Evolutionary conservation across 1,284 basidiomycete genomes (phyloP).

Genomic region (Xerocomus cyaneibrunnescens): DNA sequence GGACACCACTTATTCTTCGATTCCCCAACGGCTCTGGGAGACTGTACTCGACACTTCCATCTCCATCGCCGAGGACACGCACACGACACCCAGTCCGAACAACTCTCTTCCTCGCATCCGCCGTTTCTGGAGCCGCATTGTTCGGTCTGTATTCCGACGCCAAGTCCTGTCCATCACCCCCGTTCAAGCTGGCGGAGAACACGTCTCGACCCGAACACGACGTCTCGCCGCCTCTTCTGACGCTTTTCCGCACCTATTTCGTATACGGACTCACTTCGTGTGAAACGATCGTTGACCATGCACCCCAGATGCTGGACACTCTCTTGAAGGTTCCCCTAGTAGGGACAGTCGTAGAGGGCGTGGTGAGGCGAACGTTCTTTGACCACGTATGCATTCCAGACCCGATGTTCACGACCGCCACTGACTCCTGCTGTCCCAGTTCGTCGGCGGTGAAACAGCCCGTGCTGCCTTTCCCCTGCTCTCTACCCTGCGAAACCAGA

Average conservation of each 20-base stretch:
- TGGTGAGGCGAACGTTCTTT: conserved; percentile 86
- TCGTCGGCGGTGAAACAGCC: conserved; percentile 86
- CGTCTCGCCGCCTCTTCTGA: conserved; percentile 16
- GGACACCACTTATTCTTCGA: conserved; percentile 3
- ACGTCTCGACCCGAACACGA: conserved; percentile 2
- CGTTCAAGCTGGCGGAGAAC: conserved; percentile 17
- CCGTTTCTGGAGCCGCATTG: conserved; percentile 19
- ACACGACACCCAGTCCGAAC: conserved; percentile 9
- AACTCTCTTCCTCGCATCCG: conserved; percentile 18
- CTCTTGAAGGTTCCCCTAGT: conserved; percentile 68
- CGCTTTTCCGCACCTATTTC: conserved; percentile 66
- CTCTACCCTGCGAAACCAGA: conserved; percentile 56
- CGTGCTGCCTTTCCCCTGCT: conserved; percentile 68
- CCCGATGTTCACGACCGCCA: background rate
- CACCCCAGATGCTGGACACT: conserved; percentile 67
- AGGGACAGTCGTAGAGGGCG: conserved; percentile 60
- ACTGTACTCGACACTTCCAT: conserved; percentile 3
- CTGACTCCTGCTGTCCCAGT: conserved; percentile 44
- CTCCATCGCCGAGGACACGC: background rate
- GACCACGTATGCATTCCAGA: conserved; percentile 53
- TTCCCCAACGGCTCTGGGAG: background rate
- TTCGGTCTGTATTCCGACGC: conserved; percentile 28
- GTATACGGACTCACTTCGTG: conserved; percentile 83
- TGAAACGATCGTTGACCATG: conserved; percentile 74
- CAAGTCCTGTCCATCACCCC: conserved; percentile 27